Conservation (phyloP, 768 basidiomycete genomes). For the Trametes cubensis region DNA sequence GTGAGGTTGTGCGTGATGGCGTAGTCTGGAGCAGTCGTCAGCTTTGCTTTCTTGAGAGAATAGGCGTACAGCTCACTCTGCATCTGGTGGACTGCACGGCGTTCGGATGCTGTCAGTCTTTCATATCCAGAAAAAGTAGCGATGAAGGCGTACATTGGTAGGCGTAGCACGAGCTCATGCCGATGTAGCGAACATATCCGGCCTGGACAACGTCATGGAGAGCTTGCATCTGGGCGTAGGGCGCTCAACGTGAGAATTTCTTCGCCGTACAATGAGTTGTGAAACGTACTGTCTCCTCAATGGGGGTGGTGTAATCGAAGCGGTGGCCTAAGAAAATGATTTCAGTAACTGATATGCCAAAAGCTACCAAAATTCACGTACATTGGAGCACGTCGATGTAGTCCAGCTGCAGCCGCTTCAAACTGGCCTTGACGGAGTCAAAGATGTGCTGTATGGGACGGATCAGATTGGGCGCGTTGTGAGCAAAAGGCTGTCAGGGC, state of each 20-base stretch:
- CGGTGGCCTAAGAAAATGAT: conserved; percentile 24
- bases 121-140: not conserved
- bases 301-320: conserved; percentile 41
- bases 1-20: conserved; percentile 43
- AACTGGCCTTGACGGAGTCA: conserved; percentile 61
- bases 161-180: conserved; percentile 42
- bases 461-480: not conserved
- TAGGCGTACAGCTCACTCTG: conserved; percentile 27
- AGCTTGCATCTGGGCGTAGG: conserved; percentile 42
- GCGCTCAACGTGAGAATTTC: not conserved
- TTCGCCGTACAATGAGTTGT: too few species aligned
- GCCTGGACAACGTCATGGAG: conserved; percentile 50
- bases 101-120: not conserved
- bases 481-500: not conserved
- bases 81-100: conserved; percentile 35
- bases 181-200: conserved; percentile 46
- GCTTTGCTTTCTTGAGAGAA: not conserved
- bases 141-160: conserved; percentile 35
- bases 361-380: not conserved
- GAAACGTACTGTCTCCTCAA: conserved; percentile 38
- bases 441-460: conserved; percentile 61
- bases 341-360: not conserved
- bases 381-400: conserved; percentile 49
- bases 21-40: conserved; percentile 36
- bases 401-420: conserved; percentile 72